phyloP scores from a whole-genome alignment of 31 red algal species.

The Bonnemaisonia californica region DNA sequence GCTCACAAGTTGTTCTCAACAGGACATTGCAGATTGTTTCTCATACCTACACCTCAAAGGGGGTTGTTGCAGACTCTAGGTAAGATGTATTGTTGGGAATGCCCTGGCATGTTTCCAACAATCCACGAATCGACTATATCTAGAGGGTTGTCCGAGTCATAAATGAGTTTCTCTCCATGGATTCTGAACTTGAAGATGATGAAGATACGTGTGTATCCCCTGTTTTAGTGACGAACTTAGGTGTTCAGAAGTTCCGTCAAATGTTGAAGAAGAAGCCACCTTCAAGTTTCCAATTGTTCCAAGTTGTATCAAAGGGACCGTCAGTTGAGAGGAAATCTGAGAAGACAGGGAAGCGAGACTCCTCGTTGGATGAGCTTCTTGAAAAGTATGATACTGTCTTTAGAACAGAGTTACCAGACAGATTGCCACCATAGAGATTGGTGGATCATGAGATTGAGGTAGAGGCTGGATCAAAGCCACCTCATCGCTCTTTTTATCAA shows the following conservation, averaged over 20 bases:
- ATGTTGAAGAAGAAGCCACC: neutral
- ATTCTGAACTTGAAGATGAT: neutral
- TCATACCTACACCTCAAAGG: constrained; percentile 3
- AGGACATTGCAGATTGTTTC: neutral
- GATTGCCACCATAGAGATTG: constrained; percentile 2
- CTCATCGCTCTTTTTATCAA: constrained; percentile 7
- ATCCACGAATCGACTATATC: constrained; percentile 10
- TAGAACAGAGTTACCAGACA: constrained; percentile 3
- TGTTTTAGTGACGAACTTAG: neutral
- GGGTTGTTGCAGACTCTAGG: constrained; percentile 16
- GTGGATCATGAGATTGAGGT: constrained; percentile 43
- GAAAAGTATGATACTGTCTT: neutral
- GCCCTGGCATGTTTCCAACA: constrained; percentile 14
- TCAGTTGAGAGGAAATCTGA: neutral
- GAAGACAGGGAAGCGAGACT: neutral
- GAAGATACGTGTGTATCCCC: neutral
- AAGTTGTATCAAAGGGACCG: neutral
- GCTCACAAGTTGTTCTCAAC: neutral
- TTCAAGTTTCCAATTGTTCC: neutral
- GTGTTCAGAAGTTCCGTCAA: constrained; percentile 1
- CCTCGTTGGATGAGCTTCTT: neutral
- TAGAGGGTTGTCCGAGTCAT: neutral
- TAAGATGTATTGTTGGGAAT: constrained; percentile 37
- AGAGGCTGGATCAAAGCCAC: constrained; percentile 13
- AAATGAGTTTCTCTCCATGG: too few species aligned